Evolutionary conservation across 768 basidiomycete genomes (phyloP), one percentile per base, ranked within the genome.

Genomic region (Lepiota venenata): DNA sequence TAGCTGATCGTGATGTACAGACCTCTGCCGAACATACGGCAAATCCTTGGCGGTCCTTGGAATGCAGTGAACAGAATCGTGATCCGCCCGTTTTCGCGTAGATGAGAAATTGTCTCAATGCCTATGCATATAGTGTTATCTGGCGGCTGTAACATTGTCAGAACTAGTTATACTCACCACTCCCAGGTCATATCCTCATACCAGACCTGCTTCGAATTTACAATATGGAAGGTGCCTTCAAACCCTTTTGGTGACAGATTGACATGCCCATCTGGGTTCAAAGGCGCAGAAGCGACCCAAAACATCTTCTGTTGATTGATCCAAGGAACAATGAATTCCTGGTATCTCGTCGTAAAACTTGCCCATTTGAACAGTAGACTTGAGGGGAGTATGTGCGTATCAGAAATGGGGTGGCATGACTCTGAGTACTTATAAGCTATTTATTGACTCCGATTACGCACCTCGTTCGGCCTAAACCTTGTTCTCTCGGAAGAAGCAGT

Each of bases 111-210:
- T 0, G 82, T 85, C 64, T 84, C 84, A 37, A 76, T 60, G 8
- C 82, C 81, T 83, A 45, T 20, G 21, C 16, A 32, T 47, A 32
- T 10, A 18, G 11, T 2, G n/a, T 27, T 11, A 15, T 2, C 21
- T 20, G 18, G 20, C 40, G 15, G 25, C 10, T 29, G 44, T 35
- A 18, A 16, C 6, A 22, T 16, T 22, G 18, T 20, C n/a, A 35
- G 29, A 5, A 41, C 8, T n/a, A 35, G 42, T 2, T 40, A 14
- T 11, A 71, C 77, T 37, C 50, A 81, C 82, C 83, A 60, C 82
- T 84, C 7, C 85, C 85, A 7, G n/a, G 78, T 80, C 57, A 84
- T 68, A 60, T 87, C 84, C 58, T 87, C 83, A 58, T 87, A 87
- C 84, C 85, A 86, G 9, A 82, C 80, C 20, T 64, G 71, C 22